Base-by-base conservation (phyloP, 164 flowering plant species). In the Paratinospora sagittata region DNA sequence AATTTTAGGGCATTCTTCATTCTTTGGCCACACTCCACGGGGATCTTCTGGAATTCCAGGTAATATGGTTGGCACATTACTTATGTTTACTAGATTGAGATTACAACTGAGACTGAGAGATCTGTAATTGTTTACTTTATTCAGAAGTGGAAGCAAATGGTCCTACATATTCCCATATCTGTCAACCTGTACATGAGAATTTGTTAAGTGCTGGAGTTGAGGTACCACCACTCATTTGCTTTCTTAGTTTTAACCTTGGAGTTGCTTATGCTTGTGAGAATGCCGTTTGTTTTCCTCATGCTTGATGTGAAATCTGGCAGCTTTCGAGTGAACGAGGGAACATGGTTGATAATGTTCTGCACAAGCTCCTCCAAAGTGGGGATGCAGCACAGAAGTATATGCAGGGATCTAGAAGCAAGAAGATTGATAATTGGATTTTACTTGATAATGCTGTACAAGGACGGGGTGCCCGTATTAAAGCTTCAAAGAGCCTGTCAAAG, bases 351-450 rank as follows among this genome's bases (percentile, higher is more conserved):
- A 79, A 76, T 55, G 58, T 90, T 66, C 74, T 88, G 61, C 89
- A 89, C 67, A 86, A 85, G 58, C 87, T 90, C 73, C 79, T 92
- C 55, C 87, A 79, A 74, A 86, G 74, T 63, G 97, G 98, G 12
- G 97, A 94, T 78, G 70, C 84, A 26, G 90, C 96, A 61, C 86
- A 84, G 78, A 89, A 90, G 70, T 89, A 89, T 81, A 77, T 81
- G 82, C 89, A 86, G 21, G 93, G 93, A 36, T 84, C 91, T 34
- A 87, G 76, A 82, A 85, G 82, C 77, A 73, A 66, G 76, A 89
- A 85, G 77, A 71, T 86, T 66, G 97, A 94, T 67, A 82, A 84
- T 72, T 80, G 85, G 85, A 75, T 90, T 68, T 89, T 85, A 66
- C 91, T 94, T 69, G 97, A 92, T 81, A 89, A 82, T 83, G 76